These are phyloP conservation scores for sorghum (Sorghum bicolor) DNA, from an alignment of 176 grass and related monocot species.

Conservation along the genomic window Sorghum_bicolor_NCBIv3 NC_012877.2:7566001-7566500, in stretches of 20 bases:
- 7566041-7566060: background rate
- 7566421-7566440: background rate
- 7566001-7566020: conserved; percentile 48
- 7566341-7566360: background rate
- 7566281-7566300: background rate
- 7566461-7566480: background rate
- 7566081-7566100: background rate
- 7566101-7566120: background rate
- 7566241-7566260: background rate
- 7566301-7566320: background rate
- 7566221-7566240: background rate
- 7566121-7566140: background rate
- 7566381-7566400: background rate
- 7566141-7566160: background rate
- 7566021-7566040: background rate
- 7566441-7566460: background rate
- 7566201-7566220: background rate
- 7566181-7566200: background rate
- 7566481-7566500: background rate
- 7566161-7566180: background rate
- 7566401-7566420: background rate
- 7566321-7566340: background rate
- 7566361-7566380: background rate
- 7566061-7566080: background rate
- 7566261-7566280: background rate